Evolutionary conservation across 352 stramenopile genomes (phyloP).

Genomic region (Phytophthora lateralis): DNA sequence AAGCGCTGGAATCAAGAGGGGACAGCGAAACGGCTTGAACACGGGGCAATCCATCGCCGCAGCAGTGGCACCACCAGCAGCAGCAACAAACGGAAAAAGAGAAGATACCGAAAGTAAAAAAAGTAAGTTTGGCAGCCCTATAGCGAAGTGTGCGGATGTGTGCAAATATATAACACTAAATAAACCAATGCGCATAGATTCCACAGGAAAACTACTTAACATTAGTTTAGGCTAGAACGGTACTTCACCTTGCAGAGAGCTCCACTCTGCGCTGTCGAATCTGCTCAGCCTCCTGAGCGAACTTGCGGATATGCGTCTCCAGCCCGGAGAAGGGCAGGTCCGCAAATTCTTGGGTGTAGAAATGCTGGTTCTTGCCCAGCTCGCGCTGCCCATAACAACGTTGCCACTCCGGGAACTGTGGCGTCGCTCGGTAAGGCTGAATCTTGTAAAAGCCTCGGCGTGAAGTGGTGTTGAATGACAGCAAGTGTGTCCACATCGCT

Average conservation of each 20-base stretch:
- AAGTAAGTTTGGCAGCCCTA: background rate
- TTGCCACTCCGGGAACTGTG: conserved; percentile 41
- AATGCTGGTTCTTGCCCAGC: conserved; percentile 19
- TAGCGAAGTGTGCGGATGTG: background rate
- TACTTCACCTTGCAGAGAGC: background rate
- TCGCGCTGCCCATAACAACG: conserved; percentile 51
- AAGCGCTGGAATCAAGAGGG: conserved; percentile 38
- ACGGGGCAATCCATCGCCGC: conserved; percentile 30
- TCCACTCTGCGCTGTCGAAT: conserved; percentile 14
- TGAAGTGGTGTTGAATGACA: conserved; percentile 52
- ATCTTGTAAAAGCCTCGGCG: conserved; percentile 43
- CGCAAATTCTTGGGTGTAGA: conserved; percentile 16
- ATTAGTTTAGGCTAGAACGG: background rate
- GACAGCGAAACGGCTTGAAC: conserved; percentile 21
- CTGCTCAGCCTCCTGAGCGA: conserved; percentile 22
- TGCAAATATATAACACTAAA: conserved; percentile 1
- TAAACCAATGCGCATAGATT: background rate
- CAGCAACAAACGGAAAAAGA: conserved; percentile 29
- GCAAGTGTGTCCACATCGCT: conserved; percentile 64
- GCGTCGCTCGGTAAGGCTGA: conserved; percentile 42
- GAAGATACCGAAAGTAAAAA: conserved; percentile 34
- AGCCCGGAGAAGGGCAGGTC: conserved; percentile 12
- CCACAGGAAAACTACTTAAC: conserved; percentile 1
- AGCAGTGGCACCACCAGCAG: conserved; percentile 3
- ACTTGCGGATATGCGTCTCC: conserved; percentile 21